Percentiles rank a stretch among this genome's conserved stretches.
phyloP scores from a whole-genome alignment of 208 protist genomes.

The Trypanosoma lewisi region DNA sequence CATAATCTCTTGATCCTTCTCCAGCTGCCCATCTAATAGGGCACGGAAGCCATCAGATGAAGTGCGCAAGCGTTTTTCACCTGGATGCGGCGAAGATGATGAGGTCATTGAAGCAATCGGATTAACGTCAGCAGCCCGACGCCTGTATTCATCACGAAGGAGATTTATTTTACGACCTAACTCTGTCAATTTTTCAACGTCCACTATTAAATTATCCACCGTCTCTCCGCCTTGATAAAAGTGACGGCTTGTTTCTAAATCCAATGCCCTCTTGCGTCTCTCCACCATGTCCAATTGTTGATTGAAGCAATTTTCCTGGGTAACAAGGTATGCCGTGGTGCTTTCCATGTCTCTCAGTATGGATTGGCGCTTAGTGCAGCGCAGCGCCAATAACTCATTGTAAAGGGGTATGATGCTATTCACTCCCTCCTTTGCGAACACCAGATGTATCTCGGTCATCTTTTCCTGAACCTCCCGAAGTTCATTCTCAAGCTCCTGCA shows the following conservation, averaged over 20 bases:
- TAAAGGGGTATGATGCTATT: slow-evolving; percentile 48
- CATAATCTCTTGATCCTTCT: slow-evolving; percentile 8
- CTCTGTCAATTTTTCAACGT: slow-evolving; percentile 20
- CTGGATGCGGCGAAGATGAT: background rate
- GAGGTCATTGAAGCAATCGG: background rate
- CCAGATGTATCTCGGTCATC: slow-evolving; percentile 36
- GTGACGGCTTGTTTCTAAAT: slow-evolving; percentile 2
- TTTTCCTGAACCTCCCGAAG: slow-evolving; percentile 18
- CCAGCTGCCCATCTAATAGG: slow-evolving; percentile 3
- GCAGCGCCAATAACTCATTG: slow-evolving; percentile 47
- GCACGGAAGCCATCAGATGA: slow-evolving; percentile 3
- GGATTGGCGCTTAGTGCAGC: slow-evolving; percentile 21
- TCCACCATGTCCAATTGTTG: slow-evolving; percentile 9
- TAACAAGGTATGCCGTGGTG: slow-evolving; percentile 22
- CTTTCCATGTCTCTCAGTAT: slow-evolving; percentile 13
- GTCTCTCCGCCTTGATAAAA: slow-evolving; percentile 1
- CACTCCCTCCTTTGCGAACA: slow-evolving; percentile 42
- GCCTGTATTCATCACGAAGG: slow-evolving; percentile 18
- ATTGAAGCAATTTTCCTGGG: slow-evolving; percentile 18
- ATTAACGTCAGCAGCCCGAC: background rate
- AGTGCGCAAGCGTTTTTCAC: slow-evolving; percentile 13
- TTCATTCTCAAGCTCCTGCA: slow-evolving; percentile 14
- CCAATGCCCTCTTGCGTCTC: slow-evolving; percentile 1
- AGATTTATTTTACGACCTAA: slow-evolving; percentile 14
- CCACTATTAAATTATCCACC: background rate